These are phyloP conservation scores for Sutorius eximius DNA, from an alignment of 1,284 basidiomycete genomes.

Conservation along the genomic window DNA sequence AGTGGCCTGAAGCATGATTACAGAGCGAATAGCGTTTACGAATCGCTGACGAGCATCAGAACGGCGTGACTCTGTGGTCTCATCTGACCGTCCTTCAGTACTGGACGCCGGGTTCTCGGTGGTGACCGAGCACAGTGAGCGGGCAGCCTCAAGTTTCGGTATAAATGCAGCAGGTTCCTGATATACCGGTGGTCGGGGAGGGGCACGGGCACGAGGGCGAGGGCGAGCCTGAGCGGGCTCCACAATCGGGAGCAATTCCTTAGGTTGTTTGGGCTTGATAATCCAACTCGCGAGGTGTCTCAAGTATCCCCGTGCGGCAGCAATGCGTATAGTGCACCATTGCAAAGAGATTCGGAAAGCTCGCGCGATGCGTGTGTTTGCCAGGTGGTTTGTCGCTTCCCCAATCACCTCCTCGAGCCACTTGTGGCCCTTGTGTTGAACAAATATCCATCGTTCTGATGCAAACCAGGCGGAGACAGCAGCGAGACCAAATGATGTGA, in stretches of 20 bases:
- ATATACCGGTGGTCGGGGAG: constrained; percentile 16
- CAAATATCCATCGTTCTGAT: constrained; percentile 71
- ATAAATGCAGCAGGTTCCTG: constrained; percentile 23
- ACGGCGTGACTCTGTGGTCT: constrained; percentile 23
- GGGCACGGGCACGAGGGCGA: constrained; percentile 20
- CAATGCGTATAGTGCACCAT: constrained; percentile 28
- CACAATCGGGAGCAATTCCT: constrained; percentile 28
- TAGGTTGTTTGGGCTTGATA: constrained; percentile 29
- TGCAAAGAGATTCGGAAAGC: constrained; percentile 25
- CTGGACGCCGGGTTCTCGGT: constrained; percentile 32
- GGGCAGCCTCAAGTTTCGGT: constrained; percentile 20
- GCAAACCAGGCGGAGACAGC: constrained; percentile 79
- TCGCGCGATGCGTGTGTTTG: constrained; percentile 42
- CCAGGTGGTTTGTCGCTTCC: constrained; percentile 46
- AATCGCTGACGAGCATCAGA: constrained; percentile 40
- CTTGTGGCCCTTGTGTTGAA: constrained; percentile 66
- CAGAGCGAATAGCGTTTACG: constrained; percentile 45
- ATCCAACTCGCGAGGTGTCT: constrained; percentile 28
- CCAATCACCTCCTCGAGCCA: constrained; percentile 71
- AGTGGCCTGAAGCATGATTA: constrained; percentile 47
- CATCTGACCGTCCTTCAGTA: constrained; percentile 32
- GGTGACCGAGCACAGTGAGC: constrained; percentile 24
- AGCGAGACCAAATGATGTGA: constrained; percentile 71
- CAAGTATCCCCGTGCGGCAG: constrained; percentile 20
- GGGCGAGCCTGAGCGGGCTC: constrained; percentile 25